Evolutionary conservation across 208 protist genomes (phyloP).

Genomic region (Herpetomonas tarakana): DNA sequence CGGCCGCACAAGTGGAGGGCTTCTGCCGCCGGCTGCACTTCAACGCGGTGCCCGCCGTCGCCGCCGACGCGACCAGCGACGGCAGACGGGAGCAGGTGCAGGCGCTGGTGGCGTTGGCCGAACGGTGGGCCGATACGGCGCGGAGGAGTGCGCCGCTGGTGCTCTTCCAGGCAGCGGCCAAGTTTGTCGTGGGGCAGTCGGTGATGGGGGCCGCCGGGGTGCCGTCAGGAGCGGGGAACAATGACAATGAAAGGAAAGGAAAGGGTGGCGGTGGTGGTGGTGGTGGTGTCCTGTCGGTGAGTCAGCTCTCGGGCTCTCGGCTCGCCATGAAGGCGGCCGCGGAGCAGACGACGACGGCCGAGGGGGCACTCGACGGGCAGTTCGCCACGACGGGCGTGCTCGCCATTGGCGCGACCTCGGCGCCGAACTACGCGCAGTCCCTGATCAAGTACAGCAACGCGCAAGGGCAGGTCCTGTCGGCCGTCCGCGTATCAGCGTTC

Average conservation of each 20-base stretch:
- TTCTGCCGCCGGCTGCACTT: constrained; percentile 61
- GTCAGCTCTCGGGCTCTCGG: constrained; percentile 21
- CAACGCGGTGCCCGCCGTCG: constrained; percentile 38
- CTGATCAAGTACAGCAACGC: constrained; percentile 58
- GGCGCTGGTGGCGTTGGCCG: constrained; percentile 38
- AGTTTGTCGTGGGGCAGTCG: constrained; percentile 60
- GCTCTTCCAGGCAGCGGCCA: constrained; percentile 52
- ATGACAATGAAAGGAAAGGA: no score
- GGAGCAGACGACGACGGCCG: constrained; percentile 9
- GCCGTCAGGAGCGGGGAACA: constrained; percentile 11
- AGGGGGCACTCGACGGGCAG: background rate
- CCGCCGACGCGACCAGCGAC: constrained; percentile 37
- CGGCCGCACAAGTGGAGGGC: constrained; percentile 38
- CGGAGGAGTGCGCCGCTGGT: constrained; percentile 31
- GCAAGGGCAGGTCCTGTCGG: constrained; percentile 55
- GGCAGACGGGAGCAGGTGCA: constrained; percentile 50
- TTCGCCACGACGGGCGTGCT: constrained; percentile 11
- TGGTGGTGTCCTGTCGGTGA: background rate
- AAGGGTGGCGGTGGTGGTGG: no score
- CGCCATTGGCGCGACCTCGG: constrained; percentile 15
- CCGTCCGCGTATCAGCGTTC: constrained; percentile 25
- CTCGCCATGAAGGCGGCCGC: constrained; percentile 36
- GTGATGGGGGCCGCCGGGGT: constrained; percentile 24
- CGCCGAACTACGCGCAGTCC: constrained; percentile 46
- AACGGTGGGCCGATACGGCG: constrained; percentile 40